These are phyloP conservation scores for Kokia cookei DNA, from an alignment of 441 rosid species.

Conservation along the genomic window DNA sequence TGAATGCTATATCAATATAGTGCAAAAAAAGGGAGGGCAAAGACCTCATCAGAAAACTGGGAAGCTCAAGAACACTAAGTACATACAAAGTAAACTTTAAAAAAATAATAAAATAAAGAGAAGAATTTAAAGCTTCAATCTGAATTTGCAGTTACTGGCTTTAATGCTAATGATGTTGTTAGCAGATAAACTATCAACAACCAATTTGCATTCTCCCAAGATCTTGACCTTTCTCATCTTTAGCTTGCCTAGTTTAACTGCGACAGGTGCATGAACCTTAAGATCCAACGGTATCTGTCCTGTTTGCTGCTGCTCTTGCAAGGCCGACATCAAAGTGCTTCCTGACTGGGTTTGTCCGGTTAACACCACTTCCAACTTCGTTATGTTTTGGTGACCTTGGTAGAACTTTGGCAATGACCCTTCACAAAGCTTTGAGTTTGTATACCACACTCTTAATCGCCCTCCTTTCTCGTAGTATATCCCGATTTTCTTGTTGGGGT, in stretches of 20 bases:
- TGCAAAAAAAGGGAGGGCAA: background rate
- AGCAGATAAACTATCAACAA: constrained; percentile 53
- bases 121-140: constrained; percentile 32
- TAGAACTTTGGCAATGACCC: constrained; percentile 54
- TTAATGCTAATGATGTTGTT: constrained; percentile 41
- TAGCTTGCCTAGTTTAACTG: constrained; percentile 38
- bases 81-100: background rate
- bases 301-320: constrained; percentile 53
- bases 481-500: constrained; percentile 55
- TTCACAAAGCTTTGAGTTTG: constrained; percentile 37
- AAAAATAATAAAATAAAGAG: no score
- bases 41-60: background rate
- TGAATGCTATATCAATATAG: background rate
- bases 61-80: background rate
- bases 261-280: constrained; percentile 43
- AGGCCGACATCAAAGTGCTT: constrained; percentile 40
- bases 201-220: constrained; percentile 46
- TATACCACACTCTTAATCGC: constrained; percentile 42
- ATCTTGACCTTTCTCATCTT: constrained; percentile 46
- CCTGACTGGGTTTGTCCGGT: constrained; percentile 38
- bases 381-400: constrained; percentile 52
- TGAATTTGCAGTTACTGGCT: constrained; percentile 45
- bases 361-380: constrained; percentile 34
- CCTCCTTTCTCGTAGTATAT: constrained; percentile 54
- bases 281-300: constrained; percentile 53